phyloP scores from a whole-genome alignment of 164 flowering plant species.

The Vitis rupestris region DNA sequence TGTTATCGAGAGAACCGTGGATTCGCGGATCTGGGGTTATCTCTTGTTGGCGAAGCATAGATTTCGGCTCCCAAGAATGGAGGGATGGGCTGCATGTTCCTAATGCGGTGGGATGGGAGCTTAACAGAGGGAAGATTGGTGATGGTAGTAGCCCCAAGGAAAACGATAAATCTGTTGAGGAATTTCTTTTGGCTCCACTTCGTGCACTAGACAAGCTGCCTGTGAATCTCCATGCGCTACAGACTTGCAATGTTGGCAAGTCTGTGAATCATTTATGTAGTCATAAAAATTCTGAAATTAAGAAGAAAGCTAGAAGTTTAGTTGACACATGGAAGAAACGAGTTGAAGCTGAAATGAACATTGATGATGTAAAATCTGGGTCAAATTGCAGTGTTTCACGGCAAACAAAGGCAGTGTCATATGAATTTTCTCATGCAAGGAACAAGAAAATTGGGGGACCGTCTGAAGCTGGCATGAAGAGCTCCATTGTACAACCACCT shows the following conservation, averaged over 20 bases:
- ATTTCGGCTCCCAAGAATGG: slow-evolving; percentile 63
- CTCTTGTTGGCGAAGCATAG: slow-evolving; percentile 85
- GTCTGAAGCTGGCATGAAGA: slow-evolving; percentile 53
- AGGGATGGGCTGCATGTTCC: slow-evolving; percentile 46
- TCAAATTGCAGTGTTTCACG: slow-evolving; percentile 53
- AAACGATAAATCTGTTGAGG: slow-evolving; percentile 70
- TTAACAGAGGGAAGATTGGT: slow-evolving; percentile 56
- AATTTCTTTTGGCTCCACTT: slow-evolving; percentile 78
- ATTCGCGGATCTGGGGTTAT: slow-evolving; percentile 73
- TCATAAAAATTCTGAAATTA: slow-evolving; percentile 42
- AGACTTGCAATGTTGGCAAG: slow-evolving; percentile 78
- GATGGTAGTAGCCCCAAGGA: slow-evolving; percentile 62
- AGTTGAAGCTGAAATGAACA: slow-evolving; percentile 88
- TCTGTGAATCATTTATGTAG: slow-evolving; percentile 73
- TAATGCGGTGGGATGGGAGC: slow-evolving; percentile 86
- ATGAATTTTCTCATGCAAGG: slow-evolving; percentile 64
- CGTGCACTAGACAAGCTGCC: slow-evolving; percentile 92
- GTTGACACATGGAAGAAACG: slow-evolving; percentile 99
- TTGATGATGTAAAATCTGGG: slow-evolving; percentile 74
- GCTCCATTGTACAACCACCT: slow-evolving; percentile 49
- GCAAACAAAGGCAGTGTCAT: slow-evolving; percentile 48
- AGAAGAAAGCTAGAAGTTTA: slow-evolving; percentile 51
- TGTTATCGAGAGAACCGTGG: slow-evolving; percentile 95
- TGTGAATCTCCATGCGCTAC: slow-evolving; percentile 78
- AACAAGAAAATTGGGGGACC: slow-evolving; percentile 44